phyloP scores from a whole-genome alignment of 306 rosid genomes.

The Cicer judaicum region DNA sequence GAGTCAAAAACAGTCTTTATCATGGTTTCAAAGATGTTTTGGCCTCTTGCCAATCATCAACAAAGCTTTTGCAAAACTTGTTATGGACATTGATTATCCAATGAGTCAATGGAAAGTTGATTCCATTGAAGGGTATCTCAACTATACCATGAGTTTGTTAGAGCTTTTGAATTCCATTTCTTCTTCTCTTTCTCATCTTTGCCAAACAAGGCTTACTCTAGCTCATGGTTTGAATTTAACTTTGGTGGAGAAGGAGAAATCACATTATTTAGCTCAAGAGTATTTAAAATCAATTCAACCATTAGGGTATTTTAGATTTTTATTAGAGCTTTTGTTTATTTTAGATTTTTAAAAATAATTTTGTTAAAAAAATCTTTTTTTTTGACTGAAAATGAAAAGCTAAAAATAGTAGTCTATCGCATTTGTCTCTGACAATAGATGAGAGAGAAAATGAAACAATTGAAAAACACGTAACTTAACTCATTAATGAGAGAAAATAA shows the following conservation, averaged over 20 bases:
- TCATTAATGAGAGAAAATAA: no score
- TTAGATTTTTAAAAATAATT: no score
- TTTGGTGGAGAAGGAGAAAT: conserved; percentile 38
- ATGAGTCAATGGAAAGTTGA: conserved; percentile 59
- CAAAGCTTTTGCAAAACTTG: conserved; percentile 67
- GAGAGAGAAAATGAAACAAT: no score
- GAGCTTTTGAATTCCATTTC: conserved; percentile 63
- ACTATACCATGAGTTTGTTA: conserved; percentile 55
- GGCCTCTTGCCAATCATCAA: conserved; percentile 42
- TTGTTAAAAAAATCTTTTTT: no score
- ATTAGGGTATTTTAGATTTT: conserved; percentile 15
- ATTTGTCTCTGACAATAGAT: no score
- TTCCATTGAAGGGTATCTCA: conserved; percentile 60
- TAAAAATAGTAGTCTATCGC: no score
- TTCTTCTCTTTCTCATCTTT: conserved; percentile 57
- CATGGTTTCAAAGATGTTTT: no score
- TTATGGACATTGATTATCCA: conserved; percentile 63
- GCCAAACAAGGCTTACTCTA: conserved; percentile 54
- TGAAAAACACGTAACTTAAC: no score
- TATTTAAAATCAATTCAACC: conserved; percentile 52
- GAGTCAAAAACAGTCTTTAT: no score
- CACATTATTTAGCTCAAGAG: conserved; percentile 48
- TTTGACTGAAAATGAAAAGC: no score
- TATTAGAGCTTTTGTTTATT: no score
- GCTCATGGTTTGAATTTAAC: conserved; percentile 55